Percentiles rank a stretch among this genome's conserved stretches.
Evolutionary conservation across 2,329 filamentous ascomycete genomes (phyloP).

Genomic region (Coniosporium tulheliwenetii): DNA sequence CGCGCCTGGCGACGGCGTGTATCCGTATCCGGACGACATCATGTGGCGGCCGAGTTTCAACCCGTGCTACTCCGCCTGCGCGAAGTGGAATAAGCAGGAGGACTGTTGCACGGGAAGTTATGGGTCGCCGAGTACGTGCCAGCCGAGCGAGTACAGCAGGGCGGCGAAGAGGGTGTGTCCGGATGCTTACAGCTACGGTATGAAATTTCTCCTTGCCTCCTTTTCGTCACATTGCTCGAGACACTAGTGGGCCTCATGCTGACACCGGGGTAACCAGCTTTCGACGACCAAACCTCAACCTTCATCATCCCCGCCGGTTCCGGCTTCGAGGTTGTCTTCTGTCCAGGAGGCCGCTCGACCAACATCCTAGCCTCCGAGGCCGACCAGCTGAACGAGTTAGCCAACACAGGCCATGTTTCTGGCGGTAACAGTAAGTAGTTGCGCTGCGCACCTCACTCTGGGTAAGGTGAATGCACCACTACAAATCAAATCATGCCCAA

Average conservation of each 20-base stretch:
- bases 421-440: too few species aligned
- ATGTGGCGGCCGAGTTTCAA: slow-evolving; percentile 57
- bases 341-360: slow-evolving; percentile 42
- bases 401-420: slow-evolving; percentile 1
- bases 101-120: slow-evolving; percentile 66
- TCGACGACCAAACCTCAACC: slow-evolving; percentile 40
- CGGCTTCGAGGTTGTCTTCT: slow-evolving; percentile 67
- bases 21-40: slow-evolving; percentile 64
- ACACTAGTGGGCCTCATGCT: too few species aligned
- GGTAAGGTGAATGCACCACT: too few species aligned
- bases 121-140: slow-evolving; percentile 46
- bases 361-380: slow-evolving; percentile 27
- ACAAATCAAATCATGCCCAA: too few species aligned
- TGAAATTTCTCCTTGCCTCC: slow-evolving; percentile 37
- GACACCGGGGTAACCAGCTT: slow-evolving; percentile 19
- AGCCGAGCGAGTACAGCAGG: slow-evolving; percentile 51
- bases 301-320: slow-evolving; percentile 48
- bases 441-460: too few species aligned
- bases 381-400: slow-evolving; percentile 17
- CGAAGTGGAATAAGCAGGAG: slow-evolving; percentile 46
- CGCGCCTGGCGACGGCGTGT: slow-evolving; percentile 59
- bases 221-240: too few species aligned
- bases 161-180: slow-evolving; percentile 63
- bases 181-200: slow-evolving; percentile 68
- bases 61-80: slow-evolving; percentile 64